Percentiles rank a stretch among this genome's conserved stretches.
Conservation (phyloP, 257 asterid species). For the Thymus mandschuricus region DNA sequence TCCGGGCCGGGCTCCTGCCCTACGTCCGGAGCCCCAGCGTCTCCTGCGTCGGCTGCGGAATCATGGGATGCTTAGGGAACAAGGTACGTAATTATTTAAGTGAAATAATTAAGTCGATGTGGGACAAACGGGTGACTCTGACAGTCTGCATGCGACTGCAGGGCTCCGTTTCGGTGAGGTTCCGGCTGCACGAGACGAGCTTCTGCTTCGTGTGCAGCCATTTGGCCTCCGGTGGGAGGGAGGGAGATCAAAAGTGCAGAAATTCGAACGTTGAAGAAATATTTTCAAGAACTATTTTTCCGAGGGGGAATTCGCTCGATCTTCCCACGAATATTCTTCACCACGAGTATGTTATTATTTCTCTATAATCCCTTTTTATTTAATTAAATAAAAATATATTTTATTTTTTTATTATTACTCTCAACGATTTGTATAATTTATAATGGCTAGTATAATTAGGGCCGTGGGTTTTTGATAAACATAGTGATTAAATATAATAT, state of each 20-base stretch:
- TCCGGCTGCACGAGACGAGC: conserved; percentile 48
- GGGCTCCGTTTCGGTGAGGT: conserved; percentile 55
- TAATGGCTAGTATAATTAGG: not conserved
- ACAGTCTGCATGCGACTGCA: conserved; percentile 20
- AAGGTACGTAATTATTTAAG: conserved; percentile 42
- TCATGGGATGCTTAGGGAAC: conserved; percentile 70
- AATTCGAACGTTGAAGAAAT: conserved; percentile 56
- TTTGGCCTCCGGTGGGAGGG: conserved; percentile 44
- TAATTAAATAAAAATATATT: not conserved
- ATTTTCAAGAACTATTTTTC: conserved; percentile 52
- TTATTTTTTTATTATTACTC: not conserved
- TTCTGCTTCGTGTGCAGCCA: conserved; percentile 57
- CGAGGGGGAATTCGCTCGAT: conserved; percentile 49
- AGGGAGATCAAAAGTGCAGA: conserved; percentile 46
- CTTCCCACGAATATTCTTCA: conserved; percentile 58
- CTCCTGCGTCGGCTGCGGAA: conserved; percentile 71
- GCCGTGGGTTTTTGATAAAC: not conserved
- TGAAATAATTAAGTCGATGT: too few relatives aligned
- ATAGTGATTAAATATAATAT: too few relatives aligned
- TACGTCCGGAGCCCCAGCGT: conserved; percentile 53
- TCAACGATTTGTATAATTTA: not conserved
- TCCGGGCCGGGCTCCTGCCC: conserved; percentile 50
- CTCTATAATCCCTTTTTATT: not conserved
- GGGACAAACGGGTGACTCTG: too few relatives aligned
- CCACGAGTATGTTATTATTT: conserved; percentile 51